These are phyloP conservation scores for Diospyros kaki DNA, from an alignment of 148 eudicot genomes.

Conservation along the genomic window DNA sequence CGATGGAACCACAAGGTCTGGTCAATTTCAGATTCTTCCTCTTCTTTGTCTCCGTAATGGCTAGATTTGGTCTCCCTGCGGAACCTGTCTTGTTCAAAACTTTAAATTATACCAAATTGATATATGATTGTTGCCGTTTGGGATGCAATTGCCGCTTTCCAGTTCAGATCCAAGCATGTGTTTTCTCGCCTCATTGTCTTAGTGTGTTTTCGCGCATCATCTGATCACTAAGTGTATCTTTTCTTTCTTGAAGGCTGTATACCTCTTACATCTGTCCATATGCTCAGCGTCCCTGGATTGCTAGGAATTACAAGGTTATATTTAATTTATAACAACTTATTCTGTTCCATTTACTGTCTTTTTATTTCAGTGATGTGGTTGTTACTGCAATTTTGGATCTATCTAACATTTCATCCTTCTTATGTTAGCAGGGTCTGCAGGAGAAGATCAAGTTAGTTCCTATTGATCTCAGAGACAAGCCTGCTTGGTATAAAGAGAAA, in stretches of 20 bases:
- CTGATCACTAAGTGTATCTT: not conserved
- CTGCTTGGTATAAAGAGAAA: conserved; percentile 46
- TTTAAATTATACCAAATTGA: not conserved
- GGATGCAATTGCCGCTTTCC: too few relatives aligned
- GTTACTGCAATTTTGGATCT: not conserved
- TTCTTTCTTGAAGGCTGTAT: conserved; percentile 18
- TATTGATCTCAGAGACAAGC: conserved; percentile 34
- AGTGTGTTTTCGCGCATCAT: not conserved
- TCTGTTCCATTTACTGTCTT: not conserved
- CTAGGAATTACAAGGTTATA: conserved; percentile 25
- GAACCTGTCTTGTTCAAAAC: too few relatives aligned
- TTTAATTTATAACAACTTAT: not conserved
- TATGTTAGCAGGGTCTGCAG: conserved; percentile 18
- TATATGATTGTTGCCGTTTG: not conserved
- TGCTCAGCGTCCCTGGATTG: conserved; percentile 27
- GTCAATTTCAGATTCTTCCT: not conserved
- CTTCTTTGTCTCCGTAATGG: not conserved
- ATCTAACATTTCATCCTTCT: not conserved
- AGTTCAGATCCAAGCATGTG: too few relatives aligned
- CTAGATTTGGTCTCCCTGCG: too few relatives aligned
- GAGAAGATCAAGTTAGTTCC: conserved; percentile 26
- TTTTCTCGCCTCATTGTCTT: too few relatives aligned
- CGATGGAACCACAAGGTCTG: conserved; percentile 18
- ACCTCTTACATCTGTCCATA: conserved; percentile 24
- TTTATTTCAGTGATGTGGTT: not conserved